Base-by-base conservation (phyloP, 2,329 filamentous ascomycete species). In the Arthrocladium fulminans region DNA sequence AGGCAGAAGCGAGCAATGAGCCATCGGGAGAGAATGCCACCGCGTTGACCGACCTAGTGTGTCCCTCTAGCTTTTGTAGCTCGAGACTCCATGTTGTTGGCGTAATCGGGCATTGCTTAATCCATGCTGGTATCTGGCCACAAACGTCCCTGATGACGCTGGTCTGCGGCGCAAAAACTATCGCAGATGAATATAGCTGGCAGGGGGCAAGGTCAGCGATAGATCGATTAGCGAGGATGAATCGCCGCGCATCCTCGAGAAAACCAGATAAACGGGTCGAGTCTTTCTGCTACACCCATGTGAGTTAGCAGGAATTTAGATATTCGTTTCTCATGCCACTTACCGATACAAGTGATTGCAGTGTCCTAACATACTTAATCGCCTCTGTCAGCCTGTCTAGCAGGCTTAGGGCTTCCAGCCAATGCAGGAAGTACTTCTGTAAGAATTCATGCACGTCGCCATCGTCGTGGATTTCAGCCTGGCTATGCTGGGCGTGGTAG, bases 181-280 rank as follows among this genome's bases (percentile, higher is more conserved):
- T 50, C 3, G 61, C 65, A 8, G 60, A 60, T 20, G 15, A 57
- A 51, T 68, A 67, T 13, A 63, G 38, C 51, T 68, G 63, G 22
- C 68, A 61, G 9, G 66, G 66, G 8, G 59, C 58, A 32, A 45
- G 41, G 27, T 63, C 54, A 29, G 59, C 54, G 25, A 66, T 57
- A 9, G 58, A 53, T 15, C 50, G 22, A 48, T 61, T 59, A 39
- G 54, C 55, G 0, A 63, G 53, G 32, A 65, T 42, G 51, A 67
- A 65, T 32, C 59, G 52, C 38, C 43, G 58, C 15, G 60, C 59
- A 55, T 68, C 63, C 24, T 59, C 22, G 8, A 65, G 51, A 44
- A 66, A 64, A 4, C 45, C 40, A 1, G 45, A 50, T 8, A 60
- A 25, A 30, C 47, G 12, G 22, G 38, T 8, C 50, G 30, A 27